Conservation (phyloP, 768 basidiomycete genomes). For the Galerina sulciceps region DNA sequence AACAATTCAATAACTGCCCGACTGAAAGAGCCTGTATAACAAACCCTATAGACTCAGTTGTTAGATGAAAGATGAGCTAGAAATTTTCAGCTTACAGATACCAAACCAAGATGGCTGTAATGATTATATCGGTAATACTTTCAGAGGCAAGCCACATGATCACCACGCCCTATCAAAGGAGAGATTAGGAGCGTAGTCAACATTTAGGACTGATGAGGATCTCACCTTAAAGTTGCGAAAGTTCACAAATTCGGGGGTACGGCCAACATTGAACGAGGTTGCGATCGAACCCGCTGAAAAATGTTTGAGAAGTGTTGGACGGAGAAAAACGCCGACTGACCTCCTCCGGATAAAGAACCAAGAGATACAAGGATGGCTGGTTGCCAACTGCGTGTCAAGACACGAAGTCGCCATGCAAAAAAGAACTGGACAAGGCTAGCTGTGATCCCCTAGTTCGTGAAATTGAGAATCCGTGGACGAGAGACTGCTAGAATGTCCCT, state of each 20-base stretch:
- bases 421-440: conserved; percentile 49
- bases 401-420: conserved; percentile 42
- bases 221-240: conserved; percentile 33
- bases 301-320: background rate
- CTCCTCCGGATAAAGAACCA: conserved; percentile 20
- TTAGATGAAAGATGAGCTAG: background rate
- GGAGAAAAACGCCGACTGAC: conserved; percentile 15
- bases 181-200: background rate
- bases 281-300: conserved; percentile 29
- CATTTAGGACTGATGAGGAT: background rate
- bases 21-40: background rate
- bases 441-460: conserved; percentile 41
- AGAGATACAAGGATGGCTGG: conserved; percentile 19
- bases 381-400: conserved; percentile 27
- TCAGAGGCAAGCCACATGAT: conserved; percentile 47
- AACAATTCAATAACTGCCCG: background rate
- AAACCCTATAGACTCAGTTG: conserved; percentile 6
- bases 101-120: conserved; percentile 46
- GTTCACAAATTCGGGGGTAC: conserved; percentile 26
- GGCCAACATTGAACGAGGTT: conserved; percentile 29
- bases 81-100: conserved; percentile 37
- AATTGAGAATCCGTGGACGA: background rate
- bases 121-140: conserved; percentile 42
- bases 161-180: conserved; percentile 19
- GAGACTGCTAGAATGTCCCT: background rate